Percentiles rank a stretch among this genome's conserved stretches.
These are phyloP conservation scores for Senecio squalidus DNA, from an alignment of 140 eudicot genomes.

Conservation along the genomic window DNA sequence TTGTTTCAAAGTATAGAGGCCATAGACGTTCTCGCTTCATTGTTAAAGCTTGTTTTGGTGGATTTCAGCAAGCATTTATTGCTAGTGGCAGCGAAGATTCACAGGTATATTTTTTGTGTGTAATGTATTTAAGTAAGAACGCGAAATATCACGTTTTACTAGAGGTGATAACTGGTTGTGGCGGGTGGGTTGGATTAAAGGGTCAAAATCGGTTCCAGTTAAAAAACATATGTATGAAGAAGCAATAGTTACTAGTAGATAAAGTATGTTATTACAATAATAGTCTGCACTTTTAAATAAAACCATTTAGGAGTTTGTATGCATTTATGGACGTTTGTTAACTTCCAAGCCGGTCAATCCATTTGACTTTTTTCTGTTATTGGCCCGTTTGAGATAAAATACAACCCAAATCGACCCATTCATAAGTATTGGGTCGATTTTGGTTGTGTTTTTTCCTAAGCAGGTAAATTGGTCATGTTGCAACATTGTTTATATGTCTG, in stretches of 20 bases:
- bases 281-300: too few relatives aligned
- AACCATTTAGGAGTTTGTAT: too few relatives aligned
- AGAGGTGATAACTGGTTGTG: too few relatives aligned
- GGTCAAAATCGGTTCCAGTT: too few relatives aligned
- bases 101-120: slow-evolving; percentile 38
- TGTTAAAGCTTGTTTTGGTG: slow-evolving; percentile 87
- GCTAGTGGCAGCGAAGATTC: slow-evolving; percentile 97
- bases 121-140: background rate
- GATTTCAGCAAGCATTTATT: slow-evolving; percentile 67
- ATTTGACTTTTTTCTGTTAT: too few relatives aligned
- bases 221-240: too few relatives aligned
- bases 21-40: slow-evolving; percentile 67
- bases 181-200: too few relatives aligned
- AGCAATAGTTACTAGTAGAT: too few relatives aligned
- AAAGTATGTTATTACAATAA: too few relatives aligned
- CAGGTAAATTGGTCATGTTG: background rate
- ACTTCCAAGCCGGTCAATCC: too few relatives aligned
- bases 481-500: background rate
- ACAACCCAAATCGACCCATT: background rate
- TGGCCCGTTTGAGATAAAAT: background rate
- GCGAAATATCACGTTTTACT: too few relatives aligned
- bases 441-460: background rate
- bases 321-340: too few relatives aligned
- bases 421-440: background rate
- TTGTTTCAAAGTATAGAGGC: slow-evolving; percentile 62